A percentile compares a stretch with the other conserved stretches of the same genome.
Evolutionary conservation across 306 rosid genomes (phyloP).

Genomic region (Ceratonia siliqua): DNA sequence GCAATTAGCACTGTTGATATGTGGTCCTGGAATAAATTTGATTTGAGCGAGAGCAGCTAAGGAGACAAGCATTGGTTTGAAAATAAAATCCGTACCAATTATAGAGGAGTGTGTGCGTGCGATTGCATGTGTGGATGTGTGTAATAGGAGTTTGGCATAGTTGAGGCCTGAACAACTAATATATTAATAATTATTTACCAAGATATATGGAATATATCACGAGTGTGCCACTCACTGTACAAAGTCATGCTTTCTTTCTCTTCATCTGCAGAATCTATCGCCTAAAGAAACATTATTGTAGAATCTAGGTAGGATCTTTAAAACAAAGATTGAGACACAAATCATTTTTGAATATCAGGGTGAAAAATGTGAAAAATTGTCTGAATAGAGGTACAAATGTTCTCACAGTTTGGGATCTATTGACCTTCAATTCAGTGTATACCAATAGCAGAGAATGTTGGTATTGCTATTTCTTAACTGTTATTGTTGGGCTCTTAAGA

Average conservation of each 20-base stretch:
- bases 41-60: conserved; percentile 1
- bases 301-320: neutral
- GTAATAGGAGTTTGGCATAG: neutral
- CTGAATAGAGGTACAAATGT: neutral
- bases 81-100: neutral
- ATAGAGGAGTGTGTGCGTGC: neutral
- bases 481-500: conserved; percentile 17
- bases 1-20: neutral
- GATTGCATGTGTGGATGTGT: neutral
- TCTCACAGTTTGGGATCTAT: conserved; percentile 11
- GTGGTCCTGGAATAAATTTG: neutral
- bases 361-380: conserved; percentile 9
- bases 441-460: neutral
- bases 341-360: neutral
- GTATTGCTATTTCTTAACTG: conserved; percentile 6
- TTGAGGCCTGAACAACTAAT: conserved; percentile 19
- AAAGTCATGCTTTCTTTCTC: neutral
- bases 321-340: conserved; percentile 14
- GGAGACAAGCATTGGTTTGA: neutral
- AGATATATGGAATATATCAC: neutral
- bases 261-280: neutral
- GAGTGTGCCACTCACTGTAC: neutral
- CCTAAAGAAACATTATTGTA: neutral
- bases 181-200: neutral
- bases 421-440: neutral